phyloP scores from a whole-genome alignment of 768 basidiomycete genomes.

The Dioszegia aurantiaca region DNA sequence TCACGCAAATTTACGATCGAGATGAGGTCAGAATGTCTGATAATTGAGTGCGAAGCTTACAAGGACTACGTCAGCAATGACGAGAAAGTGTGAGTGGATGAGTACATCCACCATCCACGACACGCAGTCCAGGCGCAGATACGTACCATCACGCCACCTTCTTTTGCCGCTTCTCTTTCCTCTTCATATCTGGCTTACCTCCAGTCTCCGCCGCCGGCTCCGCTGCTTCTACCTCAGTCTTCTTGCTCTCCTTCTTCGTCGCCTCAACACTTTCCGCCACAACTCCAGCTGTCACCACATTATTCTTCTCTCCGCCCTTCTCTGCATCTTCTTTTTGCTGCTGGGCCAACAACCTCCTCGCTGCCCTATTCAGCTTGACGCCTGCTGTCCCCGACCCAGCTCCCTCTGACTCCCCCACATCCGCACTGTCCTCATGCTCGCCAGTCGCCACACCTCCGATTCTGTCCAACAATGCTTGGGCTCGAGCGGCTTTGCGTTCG shows the following conservation, averaged over 20 bases:
- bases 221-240: too few species aligned
- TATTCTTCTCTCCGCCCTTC: slow-evolving; percentile 7
- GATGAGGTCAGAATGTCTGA: too few species aligned
- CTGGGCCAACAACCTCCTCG: slow-evolving; percentile 27
- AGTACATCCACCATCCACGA: neutral
- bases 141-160: neutral
- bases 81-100: too few species aligned
- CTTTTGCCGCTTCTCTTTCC: neutral
- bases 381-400: slow-evolving; percentile 15
- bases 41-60: too few species aligned
- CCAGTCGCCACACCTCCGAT: neutral
- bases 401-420: slow-evolving; percentile 6
- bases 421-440: neutral
- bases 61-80: too few species aligned
- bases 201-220: neutral
- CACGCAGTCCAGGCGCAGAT: neutral
- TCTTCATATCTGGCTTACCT: neutral
- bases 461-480: neutral
- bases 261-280: neutral
- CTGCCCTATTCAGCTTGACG: slow-evolving; percentile 26
- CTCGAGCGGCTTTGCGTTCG: slow-evolving; percentile 1
- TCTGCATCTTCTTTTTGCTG: slow-evolving; percentile 1
- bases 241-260: neutral
- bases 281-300: neutral
- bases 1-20: too few species aligned